Base-by-base conservation (phyloP, 1,284 basidiomycete species). In the Apiotrichum domesticum region DNA sequence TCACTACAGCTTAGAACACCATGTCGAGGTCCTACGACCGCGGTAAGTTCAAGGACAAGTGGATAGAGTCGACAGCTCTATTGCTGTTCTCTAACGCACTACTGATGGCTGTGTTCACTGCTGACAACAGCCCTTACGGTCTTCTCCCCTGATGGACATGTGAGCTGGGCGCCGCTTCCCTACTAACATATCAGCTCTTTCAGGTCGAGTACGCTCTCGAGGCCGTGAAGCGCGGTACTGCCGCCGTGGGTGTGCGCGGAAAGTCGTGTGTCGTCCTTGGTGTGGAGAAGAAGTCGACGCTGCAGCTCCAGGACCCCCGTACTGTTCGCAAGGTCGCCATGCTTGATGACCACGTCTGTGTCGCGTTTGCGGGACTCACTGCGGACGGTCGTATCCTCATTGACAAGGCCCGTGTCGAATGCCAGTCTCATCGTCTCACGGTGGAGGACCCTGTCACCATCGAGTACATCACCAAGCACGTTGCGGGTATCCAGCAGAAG, bases 371-470 rank as follows among this genome's bases (percentile, higher is more conserved):
- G 55, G 94, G 95, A 67, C 81, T 98, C 57, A 98, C 95, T 10
- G 96, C 96, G 15, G 96, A 99, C 73, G 96, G 96, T 50, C 87
- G 96, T 65, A 92, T 98, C 54, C 81, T 99, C 48, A 98, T 98
- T 68, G 96, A 98, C 83, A 97, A 92, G 76, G 96, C 96, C 15
- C 85, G 96, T 57, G 85, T 93, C 75, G 95, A 99, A 80, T 98
- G 96, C 71, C 96, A 98, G 76, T 94, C 88, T 54, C 94, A 98
- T 79, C 87, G 96, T 35, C 79, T 99, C 58, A 98, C 93, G 0
- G 96, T 98, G 35, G 96, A 98, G 73, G 96, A 98, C 74, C 95
- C 96, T 15, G 94, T 97, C 42, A 94, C 90, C 3, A 87, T 98
- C 50, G 96, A 99, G 77, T 98, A 98, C 73, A 98, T 99, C 67